Percentiles rank a stretch among this genome's conserved stretches.
These are phyloP conservation scores for Cutaneotrichosporon sp. DNA, from an alignment of 1,284 basidiomycete genomes.

Conservation along the genomic window DNA sequence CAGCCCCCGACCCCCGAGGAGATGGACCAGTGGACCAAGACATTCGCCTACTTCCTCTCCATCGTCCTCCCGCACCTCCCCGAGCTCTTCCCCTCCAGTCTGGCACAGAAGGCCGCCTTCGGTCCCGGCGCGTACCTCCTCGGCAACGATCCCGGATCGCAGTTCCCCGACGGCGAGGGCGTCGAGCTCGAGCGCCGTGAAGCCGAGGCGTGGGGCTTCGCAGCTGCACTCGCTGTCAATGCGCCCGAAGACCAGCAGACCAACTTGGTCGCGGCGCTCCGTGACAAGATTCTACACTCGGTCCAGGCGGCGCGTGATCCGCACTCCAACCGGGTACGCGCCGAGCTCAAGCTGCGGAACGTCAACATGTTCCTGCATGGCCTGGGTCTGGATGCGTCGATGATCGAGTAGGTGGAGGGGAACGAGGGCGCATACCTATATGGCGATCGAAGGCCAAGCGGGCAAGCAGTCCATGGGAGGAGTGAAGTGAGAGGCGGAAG, in stretches of 20 bases:
- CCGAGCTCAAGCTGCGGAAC: constrained; percentile 46
- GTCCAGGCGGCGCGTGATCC: constrained; percentile 44
- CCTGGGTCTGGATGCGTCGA: constrained; percentile 20
- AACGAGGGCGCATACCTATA: too few species aligned
- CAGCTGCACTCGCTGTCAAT: constrained; percentile 76
- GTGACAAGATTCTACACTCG: constrained; percentile 64
- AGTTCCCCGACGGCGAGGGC: constrained; percentile 69
- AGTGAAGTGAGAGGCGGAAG: too few species aligned
- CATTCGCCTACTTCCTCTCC: constrained; percentile 80
- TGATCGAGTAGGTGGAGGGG: constrained; percentile 10
- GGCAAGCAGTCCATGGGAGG: too few species aligned
- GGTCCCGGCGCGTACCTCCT: constrained; percentile 51
- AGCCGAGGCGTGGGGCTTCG: constrained; percentile 48
- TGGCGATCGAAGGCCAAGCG: too few species aligned
- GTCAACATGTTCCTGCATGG: constrained; percentile 50
- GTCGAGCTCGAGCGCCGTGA: constrained; percentile 47
- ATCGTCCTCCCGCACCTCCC: constrained; percentile 69
- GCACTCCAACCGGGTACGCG: constrained; percentile 27
- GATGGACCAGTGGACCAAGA: constrained; percentile 76
- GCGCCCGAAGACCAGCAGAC: constrained; percentile 76
- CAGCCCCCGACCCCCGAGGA: constrained; percentile 62
- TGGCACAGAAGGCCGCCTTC: constrained; percentile 58
- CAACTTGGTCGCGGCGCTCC: constrained; percentile 73
- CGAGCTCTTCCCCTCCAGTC: constrained; percentile 82
- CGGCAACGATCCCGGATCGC: constrained; percentile 30